Evolutionary conservation across 441 rosid species (phyloP).

Genomic region (Eruca vesicaria): DNA sequence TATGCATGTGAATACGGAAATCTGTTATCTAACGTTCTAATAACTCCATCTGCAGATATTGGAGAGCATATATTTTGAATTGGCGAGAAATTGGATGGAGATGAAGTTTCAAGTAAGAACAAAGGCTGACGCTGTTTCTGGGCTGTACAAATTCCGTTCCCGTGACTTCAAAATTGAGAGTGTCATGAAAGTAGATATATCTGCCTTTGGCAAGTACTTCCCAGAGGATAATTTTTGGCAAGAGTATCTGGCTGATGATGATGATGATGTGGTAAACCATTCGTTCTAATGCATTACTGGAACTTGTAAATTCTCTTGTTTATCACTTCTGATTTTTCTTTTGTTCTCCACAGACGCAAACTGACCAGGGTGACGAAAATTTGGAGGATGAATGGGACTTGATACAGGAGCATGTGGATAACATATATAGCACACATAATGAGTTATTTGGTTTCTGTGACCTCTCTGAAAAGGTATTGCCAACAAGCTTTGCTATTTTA

Average conservation of each 20-base stretch:
- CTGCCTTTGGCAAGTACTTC: slow-evolving; percentile 57
- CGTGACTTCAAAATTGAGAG: slow-evolving; percentile 75
- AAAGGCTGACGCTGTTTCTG: slow-evolving; percentile 63
- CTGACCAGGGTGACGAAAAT: slow-evolving; percentile 43
- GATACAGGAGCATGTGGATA: slow-evolving; percentile 55
- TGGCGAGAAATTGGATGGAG: slow-evolving; percentile 72
- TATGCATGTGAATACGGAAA: slow-evolving; percentile 2
- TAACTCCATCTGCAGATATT: slow-evolving; percentile 50
- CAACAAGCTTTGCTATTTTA: slow-evolving; percentile 4
- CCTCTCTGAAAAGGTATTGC: slow-evolving; percentile 57
- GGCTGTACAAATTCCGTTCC: slow-evolving; percentile 72
- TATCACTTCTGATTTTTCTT: slow-evolving; percentile 8
- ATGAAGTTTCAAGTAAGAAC: slow-evolving; percentile 69
- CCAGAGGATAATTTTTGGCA: slow-evolving; percentile 74
- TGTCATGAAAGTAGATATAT: slow-evolving; percentile 77
- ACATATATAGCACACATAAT: slow-evolving; percentile 63
- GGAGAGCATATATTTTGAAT: slow-evolving; percentile 61
- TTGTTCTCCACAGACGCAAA: slow-evolving; percentile 49
- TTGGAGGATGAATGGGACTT: slow-evolving; percentile 76
- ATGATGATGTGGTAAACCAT: slow-evolving; percentile 46
- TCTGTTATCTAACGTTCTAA: slow-evolving; percentile 32
- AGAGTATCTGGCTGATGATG: slow-evolving; percentile 70
- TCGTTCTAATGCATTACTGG: slow-evolving; percentile 10
- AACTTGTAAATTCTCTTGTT: slow-evolving; percentile 15
- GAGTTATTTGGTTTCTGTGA: slow-evolving; percentile 77